A percentile compares a stretch with the other conserved stretches of the same genome.
These are phyloP conservation scores for Stagonosporopsis cucurbitacearum DNA, from an alignment of 2,329 filamentous ascomycete genomes.

Conservation along the genomic window DNA sequence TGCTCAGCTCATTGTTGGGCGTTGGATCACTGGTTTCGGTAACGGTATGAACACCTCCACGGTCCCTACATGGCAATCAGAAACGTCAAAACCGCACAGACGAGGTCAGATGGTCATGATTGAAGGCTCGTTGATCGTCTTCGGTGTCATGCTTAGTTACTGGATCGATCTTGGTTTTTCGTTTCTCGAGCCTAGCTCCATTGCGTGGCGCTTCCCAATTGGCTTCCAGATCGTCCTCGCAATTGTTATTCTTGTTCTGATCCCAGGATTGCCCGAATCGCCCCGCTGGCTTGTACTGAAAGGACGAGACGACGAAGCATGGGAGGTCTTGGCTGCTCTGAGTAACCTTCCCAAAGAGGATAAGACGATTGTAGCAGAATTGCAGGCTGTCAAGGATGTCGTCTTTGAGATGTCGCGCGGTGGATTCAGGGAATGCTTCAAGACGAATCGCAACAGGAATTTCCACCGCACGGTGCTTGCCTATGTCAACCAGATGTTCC, in stretches of 20 bases:
- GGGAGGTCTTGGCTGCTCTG: constrained; percentile 45
- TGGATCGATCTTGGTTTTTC: constrained; percentile 55
- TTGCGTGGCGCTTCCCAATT: constrained; percentile 59
- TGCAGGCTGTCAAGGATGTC: constrained; percentile 47
- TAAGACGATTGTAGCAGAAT: constrained; percentile 46
- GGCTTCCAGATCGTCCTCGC: constrained; percentile 65
- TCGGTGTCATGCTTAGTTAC: constrained; percentile 54
- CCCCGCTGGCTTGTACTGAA: constrained; percentile 61
- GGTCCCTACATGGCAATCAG: constrained; percentile 56
- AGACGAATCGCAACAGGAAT: constrained; percentile 57
- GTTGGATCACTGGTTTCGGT: constrained; percentile 59
- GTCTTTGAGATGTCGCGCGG: constrained; percentile 52
- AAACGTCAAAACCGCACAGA: constrained; percentile 55
- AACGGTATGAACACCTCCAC: constrained; percentile 47
- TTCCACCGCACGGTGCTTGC: constrained; percentile 53
- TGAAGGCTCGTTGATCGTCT: constrained; percentile 54
- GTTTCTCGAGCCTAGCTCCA: constrained; percentile 54
- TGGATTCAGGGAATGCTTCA: constrained; percentile 64
- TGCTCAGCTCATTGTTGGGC: constrained; percentile 55
- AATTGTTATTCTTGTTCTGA: constrained; percentile 59
- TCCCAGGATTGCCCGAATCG: constrained; percentile 52
- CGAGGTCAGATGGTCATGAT: constrained; percentile 58
- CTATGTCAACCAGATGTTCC: constrained; percentile 55
- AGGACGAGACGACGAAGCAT: constrained; percentile 55
- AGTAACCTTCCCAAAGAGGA: constrained; percentile 50